A percentile compares a stretch with the other conserved stretches of the same genome.
phyloP scores from a whole-genome alignment of 495 filamentous ascomycete genomes.

The Hypoxylon lienhwacheense region DNA sequence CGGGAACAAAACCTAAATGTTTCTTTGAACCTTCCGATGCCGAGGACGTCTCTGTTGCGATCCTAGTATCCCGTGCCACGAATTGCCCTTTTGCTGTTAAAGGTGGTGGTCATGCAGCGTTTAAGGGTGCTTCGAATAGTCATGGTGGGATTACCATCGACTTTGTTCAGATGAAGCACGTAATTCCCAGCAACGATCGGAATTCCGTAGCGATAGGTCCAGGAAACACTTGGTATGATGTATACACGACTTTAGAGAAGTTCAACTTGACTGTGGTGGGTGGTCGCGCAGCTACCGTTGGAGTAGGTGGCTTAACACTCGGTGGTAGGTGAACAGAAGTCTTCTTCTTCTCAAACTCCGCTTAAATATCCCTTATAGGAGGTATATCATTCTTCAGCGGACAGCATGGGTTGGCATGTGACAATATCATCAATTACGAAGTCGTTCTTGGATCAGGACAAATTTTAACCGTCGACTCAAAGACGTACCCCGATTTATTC shows the following conservation, averaged over 20 bases:
- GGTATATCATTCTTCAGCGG: conserved; percentile 53
- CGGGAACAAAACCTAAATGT: conserved; percentile 36
- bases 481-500: conserved; percentile 49
- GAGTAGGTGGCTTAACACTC: conserved; percentile 58
- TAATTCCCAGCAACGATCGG: conserved; percentile 30
- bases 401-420: conserved; percentile 49
- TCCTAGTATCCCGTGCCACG: conserved; percentile 37
- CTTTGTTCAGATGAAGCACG: conserved; percentile 46
- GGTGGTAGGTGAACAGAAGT: conserved; percentile 42
- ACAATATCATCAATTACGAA: conserved; percentile 52
- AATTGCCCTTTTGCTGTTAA: conserved; percentile 44
- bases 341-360: neutral
- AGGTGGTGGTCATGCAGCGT: conserved; percentile 45
- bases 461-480: conserved; percentile 47
- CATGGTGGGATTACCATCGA: conserved; percentile 53
- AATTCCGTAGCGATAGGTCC: conserved; percentile 41
- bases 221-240: conserved; percentile 49
- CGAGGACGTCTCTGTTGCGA: conserved; percentile 36
- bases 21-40: conserved; percentile 40
- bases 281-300: conserved; percentile 55
- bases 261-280: conserved; percentile 50
- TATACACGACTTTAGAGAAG: conserved; percentile 48
- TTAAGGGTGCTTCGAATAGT: conserved; percentile 42
- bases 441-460: conserved; percentile 48
- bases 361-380: conserved; percentile 5